Base-by-base conservation (phyloP, 192 early-diverging fungal genomes). In the Gamsiella multidivaricata region DNA sequence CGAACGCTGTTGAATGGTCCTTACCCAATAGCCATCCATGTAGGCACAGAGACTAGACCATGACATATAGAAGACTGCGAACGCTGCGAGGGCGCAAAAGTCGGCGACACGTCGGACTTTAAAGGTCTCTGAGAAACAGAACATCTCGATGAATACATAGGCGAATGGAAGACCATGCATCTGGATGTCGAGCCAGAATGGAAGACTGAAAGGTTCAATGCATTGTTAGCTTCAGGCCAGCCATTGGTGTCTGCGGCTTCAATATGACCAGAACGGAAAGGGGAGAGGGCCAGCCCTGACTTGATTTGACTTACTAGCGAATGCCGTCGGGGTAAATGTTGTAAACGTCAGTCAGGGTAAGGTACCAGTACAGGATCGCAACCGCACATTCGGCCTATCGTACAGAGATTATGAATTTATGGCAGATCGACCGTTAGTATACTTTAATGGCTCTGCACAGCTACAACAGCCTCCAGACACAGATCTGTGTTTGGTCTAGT, bases 21-120 rank as follows among this genome's bases (percentile, higher is more conserved):
- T 61, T 72, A 65, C 70, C 70, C 72, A 75, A 42, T 54, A 55
- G 0, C 72, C 72, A 47, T 75, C 58, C 54, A 61, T 75, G 33
- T 75, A 22, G 3, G 72, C 72, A 32, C 72, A 75, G 20, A 66
- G 29, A 49, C 63, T 66, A 1, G 72, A 66, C 72, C 72, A 75
- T 4, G 29, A 11, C 7, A 66, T 36, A 29, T 75, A 75, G 5
- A 54, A 59, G 3, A 61, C 1, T 2, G 41, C 22, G 36, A 75
- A 75, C 5, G 45, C 23, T 2, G 28, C 0, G 1, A 61, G 8
- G 23, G 39, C 34, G 31, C 32, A 46, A 7, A 66, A 36, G 37
- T 66, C 64, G 22, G 33, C 36, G 4, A 50, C 5, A 6, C 64
- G 43, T 3, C 42, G 57, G 52, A 66, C 45, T 3, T 41, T 28